phyloP scores from a whole-genome alignment of 306 rosid genomes.

The Cucurbita argyrosperma region DNA sequence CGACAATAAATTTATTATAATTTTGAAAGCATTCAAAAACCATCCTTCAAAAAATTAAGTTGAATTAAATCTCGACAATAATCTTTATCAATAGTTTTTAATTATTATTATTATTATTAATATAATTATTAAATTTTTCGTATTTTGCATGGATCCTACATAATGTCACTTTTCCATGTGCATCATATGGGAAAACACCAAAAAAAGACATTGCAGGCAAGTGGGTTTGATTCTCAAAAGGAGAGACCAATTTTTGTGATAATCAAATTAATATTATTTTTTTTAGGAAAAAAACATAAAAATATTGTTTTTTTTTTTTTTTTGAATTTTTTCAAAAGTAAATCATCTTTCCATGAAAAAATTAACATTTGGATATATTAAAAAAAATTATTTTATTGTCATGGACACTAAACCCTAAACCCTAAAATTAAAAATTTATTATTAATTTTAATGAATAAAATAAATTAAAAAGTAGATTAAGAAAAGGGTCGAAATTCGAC shows the following conservation, averaged over 20 bases:
- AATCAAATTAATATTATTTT: not conserved
- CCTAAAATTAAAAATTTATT: not conserved
- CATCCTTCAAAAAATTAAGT: not conserved
- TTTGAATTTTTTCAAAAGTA: not conserved
- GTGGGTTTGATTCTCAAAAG: not conserved
- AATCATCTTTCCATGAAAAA: not conserved
- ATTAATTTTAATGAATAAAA: not conserved
- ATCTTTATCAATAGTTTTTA: not conserved
- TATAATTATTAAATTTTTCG: not conserved
- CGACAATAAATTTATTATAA: not conserved
- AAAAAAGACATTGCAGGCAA: not conserved
- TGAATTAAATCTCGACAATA: not conserved
- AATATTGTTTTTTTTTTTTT: not conserved
- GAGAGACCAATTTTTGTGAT: not conserved
- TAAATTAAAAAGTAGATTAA: not conserved
- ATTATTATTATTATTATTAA: not conserved
- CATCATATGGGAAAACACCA: not conserved
- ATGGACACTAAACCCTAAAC: not conserved
- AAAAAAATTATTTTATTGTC: not conserved
- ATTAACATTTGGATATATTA: not conserved
- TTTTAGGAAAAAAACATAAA: no score
- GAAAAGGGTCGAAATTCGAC: not conserved
- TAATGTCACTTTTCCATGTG: not conserved
- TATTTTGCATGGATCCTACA: not conserved
- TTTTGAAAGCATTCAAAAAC: not conserved